Evolutionary conservation across 768 basidiomycete species (phyloP).

Genomic region (Trametes villosa): DNA sequence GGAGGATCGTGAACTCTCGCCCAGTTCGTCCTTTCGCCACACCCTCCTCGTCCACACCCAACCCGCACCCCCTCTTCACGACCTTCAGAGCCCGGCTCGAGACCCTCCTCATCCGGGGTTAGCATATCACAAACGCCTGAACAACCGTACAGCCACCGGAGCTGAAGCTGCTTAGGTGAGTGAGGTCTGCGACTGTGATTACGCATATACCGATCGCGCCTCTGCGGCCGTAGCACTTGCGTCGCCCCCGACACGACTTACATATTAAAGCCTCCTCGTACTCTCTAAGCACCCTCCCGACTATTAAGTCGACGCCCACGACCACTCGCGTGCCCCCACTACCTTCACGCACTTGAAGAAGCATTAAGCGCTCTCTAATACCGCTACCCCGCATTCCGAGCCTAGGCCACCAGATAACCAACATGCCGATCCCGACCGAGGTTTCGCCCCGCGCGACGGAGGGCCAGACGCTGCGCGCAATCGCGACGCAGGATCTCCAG

Average conservation of each 20-base stretch:
- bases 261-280: slow-evolving; percentile 5
- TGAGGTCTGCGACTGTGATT: not conserved
- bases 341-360: not conserved
- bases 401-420: slow-evolving; percentile 1
- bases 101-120: not conserved
- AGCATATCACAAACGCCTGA: not conserved
- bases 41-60: not conserved
- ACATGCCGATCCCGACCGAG: slow-evolving; percentile 22
- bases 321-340: not conserved
- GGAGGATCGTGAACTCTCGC: not conserved
- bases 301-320: not conserved
- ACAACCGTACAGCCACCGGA: not conserved
- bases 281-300: not conserved
- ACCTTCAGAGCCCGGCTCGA: not conserved
- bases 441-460: slow-evolving; percentile 10
- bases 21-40: slow-evolving; percentile 10
- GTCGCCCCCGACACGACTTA: not conserved
- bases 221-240: not conserved
- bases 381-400: not conserved
- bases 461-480: not conserved
- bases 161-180: slow-evolving; percentile 11
- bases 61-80: not conserved
- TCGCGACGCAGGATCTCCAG: slow-evolving; percentile 11
- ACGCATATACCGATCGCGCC: slow-evolving; percentile 6
- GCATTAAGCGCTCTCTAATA: not conserved